A percentile compares a stretch with the other conserved stretches of the same genome.
These are phyloP conservation scores for Lipomyces sp. DNA, from an alignment of 805 yeast genomes.

Conservation along the genomic window DNA sequence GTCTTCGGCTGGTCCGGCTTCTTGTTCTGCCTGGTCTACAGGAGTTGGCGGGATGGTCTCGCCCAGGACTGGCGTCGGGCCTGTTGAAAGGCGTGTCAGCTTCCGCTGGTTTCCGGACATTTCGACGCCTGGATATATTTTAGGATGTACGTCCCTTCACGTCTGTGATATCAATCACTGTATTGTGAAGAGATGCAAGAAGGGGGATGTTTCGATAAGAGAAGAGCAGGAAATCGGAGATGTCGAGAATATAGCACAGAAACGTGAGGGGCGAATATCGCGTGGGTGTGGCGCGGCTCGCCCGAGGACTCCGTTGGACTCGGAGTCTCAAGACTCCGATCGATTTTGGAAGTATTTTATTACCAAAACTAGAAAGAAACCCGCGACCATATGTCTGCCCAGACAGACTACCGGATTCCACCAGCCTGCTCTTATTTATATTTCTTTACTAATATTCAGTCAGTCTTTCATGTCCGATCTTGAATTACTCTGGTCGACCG, in stretches of 20 bases:
- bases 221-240: no score
- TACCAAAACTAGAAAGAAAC: no score
- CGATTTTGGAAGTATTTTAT: no score
- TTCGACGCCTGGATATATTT: neutral
- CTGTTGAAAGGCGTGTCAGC: neutral
- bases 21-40: neutral
- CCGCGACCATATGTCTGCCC: no score
- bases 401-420: no score
- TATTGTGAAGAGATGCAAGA: neutral
- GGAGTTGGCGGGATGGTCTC: conserved; percentile 24
- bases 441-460: no score
- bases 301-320: neutral
- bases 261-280: neutral
- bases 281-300: neutral
- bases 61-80: neutral
- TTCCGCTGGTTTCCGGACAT: neutral
- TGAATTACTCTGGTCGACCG: no score
- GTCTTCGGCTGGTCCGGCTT: neutral
- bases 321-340: neutral
- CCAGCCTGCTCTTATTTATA: no score
- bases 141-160: neutral
- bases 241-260: no score
- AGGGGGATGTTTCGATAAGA: no score
- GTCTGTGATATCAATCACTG: neutral
- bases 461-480: no score